Conservation (phyloP, 192 early-diverging fungal species). For the Backusella sp. region DNA sequence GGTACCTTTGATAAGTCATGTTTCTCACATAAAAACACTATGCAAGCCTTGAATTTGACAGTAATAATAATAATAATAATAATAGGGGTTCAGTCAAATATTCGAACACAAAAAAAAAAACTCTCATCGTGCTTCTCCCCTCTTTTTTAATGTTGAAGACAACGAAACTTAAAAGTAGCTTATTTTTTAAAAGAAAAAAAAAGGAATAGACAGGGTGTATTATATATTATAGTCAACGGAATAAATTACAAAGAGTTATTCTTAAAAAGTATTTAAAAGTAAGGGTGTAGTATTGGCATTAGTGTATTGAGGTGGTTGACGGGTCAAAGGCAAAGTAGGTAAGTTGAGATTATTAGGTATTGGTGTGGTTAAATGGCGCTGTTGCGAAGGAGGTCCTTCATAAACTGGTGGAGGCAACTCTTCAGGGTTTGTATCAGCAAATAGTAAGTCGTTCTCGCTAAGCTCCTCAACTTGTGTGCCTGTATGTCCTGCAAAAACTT, state of each 20-base stretch:
- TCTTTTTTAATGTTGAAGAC: neutral
- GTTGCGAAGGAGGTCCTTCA: slow-evolving; percentile 17
- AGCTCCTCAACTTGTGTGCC: neutral
- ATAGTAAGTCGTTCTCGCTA: neutral
- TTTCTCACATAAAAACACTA: no score
- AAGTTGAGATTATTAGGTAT: neutral
- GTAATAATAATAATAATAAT: no score
- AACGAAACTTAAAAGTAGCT: neutral
- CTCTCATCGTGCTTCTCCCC: no score
- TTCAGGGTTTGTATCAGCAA: neutral
- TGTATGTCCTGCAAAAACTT: neutral
- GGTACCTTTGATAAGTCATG: no score
- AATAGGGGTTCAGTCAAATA: no score
- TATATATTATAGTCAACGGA: neutral
- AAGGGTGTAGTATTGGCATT: neutral
- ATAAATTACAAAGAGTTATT: neutral
- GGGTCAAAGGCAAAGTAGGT: neutral
- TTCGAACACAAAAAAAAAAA: no score
- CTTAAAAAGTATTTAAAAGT: neutral
- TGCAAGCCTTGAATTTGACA: no score
- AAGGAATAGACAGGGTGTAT: neutral
- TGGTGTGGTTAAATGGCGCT: neutral
- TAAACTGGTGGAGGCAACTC: slow-evolving; percentile 23
- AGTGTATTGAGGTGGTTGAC: slow-evolving; percentile 1
- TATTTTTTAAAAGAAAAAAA: neutral